These are phyloP conservation scores for Capsella bursapastoris DNA, from an alignment of 345 rosid species.

Conservation along the genomic window DNA sequence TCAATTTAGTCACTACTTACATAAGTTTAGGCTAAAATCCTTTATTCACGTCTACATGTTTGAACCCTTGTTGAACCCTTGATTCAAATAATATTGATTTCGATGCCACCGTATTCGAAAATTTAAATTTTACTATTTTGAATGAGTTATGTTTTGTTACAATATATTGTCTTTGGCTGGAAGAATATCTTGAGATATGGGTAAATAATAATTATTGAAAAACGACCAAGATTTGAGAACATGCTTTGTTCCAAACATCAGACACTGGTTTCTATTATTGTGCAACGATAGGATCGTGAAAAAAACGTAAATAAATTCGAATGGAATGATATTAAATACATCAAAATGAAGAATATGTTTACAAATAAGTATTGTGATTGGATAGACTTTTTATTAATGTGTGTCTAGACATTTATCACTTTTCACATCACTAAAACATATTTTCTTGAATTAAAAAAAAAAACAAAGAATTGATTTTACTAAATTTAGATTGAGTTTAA, in stretches of 20 bases:
- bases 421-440: no score
- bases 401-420: no score
- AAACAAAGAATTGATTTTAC: no score
- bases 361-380: neutral
- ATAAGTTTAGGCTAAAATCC: no score
- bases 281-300: neutral
- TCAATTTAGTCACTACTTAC: no score
- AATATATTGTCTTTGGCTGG: neutral
- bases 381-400: neutral
- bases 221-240: conserved; percentile 42
- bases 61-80: no score
- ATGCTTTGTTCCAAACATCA: conserved; percentile 32
- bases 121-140: no score
- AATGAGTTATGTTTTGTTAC: neutral
- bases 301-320: neutral
- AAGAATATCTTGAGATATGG: conserved; percentile 23
- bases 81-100: no score
- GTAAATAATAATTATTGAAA: conserved; percentile 24
- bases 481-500: no score
- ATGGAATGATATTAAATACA: conserved; percentile 14
- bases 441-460: no score
- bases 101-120: no score
- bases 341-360: neutral
- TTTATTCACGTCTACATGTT: no score
- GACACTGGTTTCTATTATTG: conserved; percentile 22